These are phyloP conservation scores for Theobroma grandiflorum DNA, from an alignment of 441 rosid species.

Conservation along the genomic window DNA sequence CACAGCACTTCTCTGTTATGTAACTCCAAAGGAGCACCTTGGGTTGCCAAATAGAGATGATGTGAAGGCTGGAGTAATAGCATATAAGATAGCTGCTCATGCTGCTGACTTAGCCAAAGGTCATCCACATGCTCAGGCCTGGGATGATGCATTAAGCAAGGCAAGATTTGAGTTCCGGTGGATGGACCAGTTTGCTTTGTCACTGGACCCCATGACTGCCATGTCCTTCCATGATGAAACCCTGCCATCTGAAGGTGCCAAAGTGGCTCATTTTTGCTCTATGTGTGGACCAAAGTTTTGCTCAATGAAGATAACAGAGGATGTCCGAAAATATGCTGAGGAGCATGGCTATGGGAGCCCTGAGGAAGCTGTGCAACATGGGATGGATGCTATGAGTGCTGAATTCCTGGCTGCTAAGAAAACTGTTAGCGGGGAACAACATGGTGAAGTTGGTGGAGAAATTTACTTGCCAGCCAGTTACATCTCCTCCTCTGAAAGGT, in stretches of 20 bases:
- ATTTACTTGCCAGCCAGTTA: conserved; percentile 83
- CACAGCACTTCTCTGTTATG: conserved; percentile 97
- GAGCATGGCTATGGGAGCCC: conserved; percentile 92
- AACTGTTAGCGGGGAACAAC: conserved; percentile 94
- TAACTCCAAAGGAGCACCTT: conserved; percentile 96
- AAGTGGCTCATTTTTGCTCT: conserved; percentile 97
- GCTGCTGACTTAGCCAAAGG: conserved; percentile 97
- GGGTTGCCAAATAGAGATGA: conserved; percentile 98
- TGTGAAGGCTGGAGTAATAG: conserved; percentile 95
- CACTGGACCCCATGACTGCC: conserved; percentile 98
- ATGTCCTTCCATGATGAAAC: conserved; percentile 98
- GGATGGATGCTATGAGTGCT: conserved; percentile 98
- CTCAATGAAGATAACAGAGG: conserved; percentile 99
- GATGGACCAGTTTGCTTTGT: conserved; percentile 98
- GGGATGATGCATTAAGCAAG: conserved; percentile 98
- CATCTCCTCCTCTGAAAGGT: conserved; percentile 55
- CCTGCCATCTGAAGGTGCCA: conserved; percentile 95
- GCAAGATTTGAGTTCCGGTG: conserved; percentile 97
- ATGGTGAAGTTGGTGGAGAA: conserved; percentile 97
- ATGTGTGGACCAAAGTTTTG: conserved; percentile 99
- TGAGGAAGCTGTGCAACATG: conserved; percentile 88
- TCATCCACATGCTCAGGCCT: conserved; percentile 94
- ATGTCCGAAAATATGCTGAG: conserved; percentile 94
- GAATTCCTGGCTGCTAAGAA: conserved; percentile 87
- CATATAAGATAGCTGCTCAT: conserved; percentile 96